Conservation (phyloP, 257 asterid species). For the Solanum clarkiae region DNA sequence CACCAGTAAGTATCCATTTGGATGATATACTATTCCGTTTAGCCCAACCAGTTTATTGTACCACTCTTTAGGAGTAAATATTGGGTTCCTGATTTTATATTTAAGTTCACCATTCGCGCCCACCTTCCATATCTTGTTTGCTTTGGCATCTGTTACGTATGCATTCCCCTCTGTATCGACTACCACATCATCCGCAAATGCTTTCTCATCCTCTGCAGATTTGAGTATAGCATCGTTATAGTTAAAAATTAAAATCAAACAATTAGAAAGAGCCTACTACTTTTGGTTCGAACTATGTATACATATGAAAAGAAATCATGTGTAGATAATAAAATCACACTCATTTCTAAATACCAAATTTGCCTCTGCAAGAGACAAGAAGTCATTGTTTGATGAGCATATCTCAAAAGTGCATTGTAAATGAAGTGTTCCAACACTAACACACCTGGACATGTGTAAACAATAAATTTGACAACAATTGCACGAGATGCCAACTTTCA, state of each 20-base stretch:
- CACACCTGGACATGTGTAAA: not conserved
- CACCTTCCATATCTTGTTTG: slow-evolving; percentile 68
- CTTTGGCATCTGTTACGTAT: slow-evolving; percentile 61
- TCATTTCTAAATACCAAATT: not conserved
- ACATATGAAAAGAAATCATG: not conserved
- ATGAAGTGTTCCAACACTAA: not conserved
- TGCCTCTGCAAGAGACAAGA: not conserved
- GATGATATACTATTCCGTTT: slow-evolving; percentile 82
- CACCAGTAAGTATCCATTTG: slow-evolving; percentile 69
- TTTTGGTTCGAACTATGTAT: not conserved
- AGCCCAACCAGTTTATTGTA: slow-evolving; percentile 44
- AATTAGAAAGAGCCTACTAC: not conserved
- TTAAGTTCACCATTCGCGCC: slow-evolving; percentile 41
- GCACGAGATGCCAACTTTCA: not conserved
- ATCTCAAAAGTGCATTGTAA: not conserved
- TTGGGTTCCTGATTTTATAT: slow-evolving; percentile 40
- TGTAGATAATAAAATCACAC: not conserved
- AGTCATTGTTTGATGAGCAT: not conserved
- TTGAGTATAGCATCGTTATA: not conserved
- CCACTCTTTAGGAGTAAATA: slow-evolving; percentile 55
- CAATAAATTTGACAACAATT: not conserved
- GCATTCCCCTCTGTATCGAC: slow-evolving; percentile 72
- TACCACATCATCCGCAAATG: slow-evolving; percentile 72
- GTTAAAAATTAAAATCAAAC: not conserved
- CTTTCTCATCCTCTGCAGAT: slow-evolving; percentile 44